Percentiles rank a stretch among this genome's conserved stretches.
phyloP scores from a whole-genome alignment of 129 eudicot species.

The Artemisia argyi region DNA sequence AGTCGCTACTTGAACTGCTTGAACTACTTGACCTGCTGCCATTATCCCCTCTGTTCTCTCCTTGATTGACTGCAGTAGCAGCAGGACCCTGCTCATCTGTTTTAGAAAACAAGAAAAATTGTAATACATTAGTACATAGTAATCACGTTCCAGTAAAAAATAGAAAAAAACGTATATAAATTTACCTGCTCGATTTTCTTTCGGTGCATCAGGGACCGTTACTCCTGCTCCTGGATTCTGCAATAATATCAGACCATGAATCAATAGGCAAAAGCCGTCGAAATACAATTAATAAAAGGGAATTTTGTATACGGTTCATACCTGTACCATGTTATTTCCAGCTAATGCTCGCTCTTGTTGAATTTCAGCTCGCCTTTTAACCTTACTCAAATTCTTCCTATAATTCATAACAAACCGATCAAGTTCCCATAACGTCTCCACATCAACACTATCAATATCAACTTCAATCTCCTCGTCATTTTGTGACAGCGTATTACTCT shows the following conservation, averaged over 20 bases:
- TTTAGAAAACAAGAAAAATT: neutral
- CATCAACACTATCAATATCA: conserved; percentile 85
- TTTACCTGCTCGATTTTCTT: conserved; percentile 55
- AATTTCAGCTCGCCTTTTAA: conserved; percentile 77
- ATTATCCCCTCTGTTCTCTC: neutral
- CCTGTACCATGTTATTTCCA: conserved; percentile 41
- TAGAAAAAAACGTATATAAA: neutral
- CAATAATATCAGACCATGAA: conserved; percentile 27
- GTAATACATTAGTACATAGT: neutral
- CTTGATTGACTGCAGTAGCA: neutral
- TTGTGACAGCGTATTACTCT: conserved; percentile 67
- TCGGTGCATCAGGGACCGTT: conserved; percentile 30
- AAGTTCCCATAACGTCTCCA: conserved; percentile 97
- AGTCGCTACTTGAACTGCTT: neutral
- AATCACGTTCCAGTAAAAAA: neutral
- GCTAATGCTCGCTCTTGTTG: conserved; percentile 57
- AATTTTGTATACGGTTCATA: neutral
- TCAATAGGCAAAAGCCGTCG: neutral
- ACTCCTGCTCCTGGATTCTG: conserved; percentile 57
- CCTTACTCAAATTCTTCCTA: conserved; percentile 91
- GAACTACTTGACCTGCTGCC: neutral
- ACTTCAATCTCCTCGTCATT: conserved; percentile 90
- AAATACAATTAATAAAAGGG: neutral
- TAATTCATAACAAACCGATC: conserved; percentile 91
- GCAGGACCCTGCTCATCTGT: neutral